Percentiles rank a stretch among this genome's conserved stretches.
Evolutionary conservation across 2,329 filamentous ascomycete genomes (phyloP).

Genomic region (Penicillium sp.): DNA sequence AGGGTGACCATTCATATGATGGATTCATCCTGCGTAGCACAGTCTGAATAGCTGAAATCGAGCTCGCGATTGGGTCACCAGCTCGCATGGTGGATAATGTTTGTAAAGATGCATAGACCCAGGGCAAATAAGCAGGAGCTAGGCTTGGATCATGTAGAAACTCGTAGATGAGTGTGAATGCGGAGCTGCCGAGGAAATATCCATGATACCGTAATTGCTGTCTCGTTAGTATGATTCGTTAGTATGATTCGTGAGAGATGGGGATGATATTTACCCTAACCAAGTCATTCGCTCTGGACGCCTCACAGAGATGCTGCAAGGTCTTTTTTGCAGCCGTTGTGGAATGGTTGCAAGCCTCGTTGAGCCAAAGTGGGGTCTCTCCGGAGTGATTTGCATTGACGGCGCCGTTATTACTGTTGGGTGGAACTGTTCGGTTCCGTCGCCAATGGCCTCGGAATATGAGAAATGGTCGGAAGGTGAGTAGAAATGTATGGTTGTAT

Average conservation of each 20-base stretch:
- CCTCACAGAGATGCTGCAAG: slow-evolving; percentile 44
- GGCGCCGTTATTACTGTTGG: slow-evolving; percentile 5
- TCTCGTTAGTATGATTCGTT: background rate
- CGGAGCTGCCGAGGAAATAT: slow-evolving; percentile 47
- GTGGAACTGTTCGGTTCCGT: slow-evolving; percentile 29
- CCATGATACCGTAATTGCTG: slow-evolving; percentile 49
- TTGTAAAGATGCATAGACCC: slow-evolving; percentile 43
- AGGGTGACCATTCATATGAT: slow-evolving; percentile 30
- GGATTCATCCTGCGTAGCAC: slow-evolving; percentile 34
- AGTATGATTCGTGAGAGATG: background rate
- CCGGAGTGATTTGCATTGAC: slow-evolving; percentile 18
- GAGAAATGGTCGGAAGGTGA: slow-evolving; percentile 49
- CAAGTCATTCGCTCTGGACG: slow-evolving; percentile 42
- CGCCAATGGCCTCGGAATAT: slow-evolving; percentile 47
- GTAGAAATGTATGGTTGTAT: slow-evolving; percentile 46
- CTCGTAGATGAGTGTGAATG: slow-evolving; percentile 46
- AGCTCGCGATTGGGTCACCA: slow-evolving; percentile 29
- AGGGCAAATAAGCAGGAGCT: slow-evolving; percentile 43
- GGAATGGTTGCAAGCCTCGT: slow-evolving; percentile 47
- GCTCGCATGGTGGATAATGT: slow-evolving; percentile 40
- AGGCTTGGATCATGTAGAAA: slow-evolving; percentile 43
- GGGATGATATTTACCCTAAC: slow-evolving; percentile 34
- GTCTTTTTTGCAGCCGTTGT: slow-evolving; percentile 45
- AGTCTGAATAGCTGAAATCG: slow-evolving; percentile 35
- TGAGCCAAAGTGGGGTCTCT: slow-evolving; percentile 42